phyloP scores from a whole-genome alignment of 164 flowering plant species.

The Magnolia changhungtana region DNA sequence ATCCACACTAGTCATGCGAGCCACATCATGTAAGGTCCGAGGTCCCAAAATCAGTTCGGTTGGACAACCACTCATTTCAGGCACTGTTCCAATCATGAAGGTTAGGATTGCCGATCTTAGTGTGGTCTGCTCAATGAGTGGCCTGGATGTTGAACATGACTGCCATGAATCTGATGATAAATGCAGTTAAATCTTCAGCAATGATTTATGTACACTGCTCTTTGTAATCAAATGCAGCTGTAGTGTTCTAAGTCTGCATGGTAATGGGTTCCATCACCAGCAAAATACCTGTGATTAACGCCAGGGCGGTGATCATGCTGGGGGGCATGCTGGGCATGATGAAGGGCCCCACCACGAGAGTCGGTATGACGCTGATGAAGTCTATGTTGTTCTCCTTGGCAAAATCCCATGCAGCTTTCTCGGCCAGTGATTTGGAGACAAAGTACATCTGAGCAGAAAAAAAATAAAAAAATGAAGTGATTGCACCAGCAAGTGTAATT shows the following conservation, averaged over 20 bases:
- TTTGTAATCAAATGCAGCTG: no score
- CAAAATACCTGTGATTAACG: conserved; percentile 18
- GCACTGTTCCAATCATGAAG: no score
- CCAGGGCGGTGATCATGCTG: conserved; percentile 29
- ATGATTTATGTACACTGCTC: no score
- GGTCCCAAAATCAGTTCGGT: no score
- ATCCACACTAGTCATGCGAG: no score
- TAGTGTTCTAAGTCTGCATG: background rate
- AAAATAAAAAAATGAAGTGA: background rate
- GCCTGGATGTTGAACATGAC: no score
- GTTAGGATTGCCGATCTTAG: no score
- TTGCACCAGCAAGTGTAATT: background rate
- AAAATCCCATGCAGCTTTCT: conserved; percentile 35
- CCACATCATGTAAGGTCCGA: no score
- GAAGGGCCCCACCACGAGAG: conserved; percentile 33
- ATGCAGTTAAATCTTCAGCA: no score
- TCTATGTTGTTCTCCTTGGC: conserved; percentile 23
- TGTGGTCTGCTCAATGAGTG: no score
- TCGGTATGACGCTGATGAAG: conserved; percentile 28
- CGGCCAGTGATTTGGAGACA: conserved; percentile 30
- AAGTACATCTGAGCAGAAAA: conserved; percentile 28
- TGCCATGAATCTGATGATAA: no score
- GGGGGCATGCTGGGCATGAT: conserved; percentile 32
- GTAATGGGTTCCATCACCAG: background rate
- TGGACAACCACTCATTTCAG: no score